phyloP scores from a whole-genome alignment of 2,329 filamentous ascomycete species.

The Aureobasidium sp. region DNA sequence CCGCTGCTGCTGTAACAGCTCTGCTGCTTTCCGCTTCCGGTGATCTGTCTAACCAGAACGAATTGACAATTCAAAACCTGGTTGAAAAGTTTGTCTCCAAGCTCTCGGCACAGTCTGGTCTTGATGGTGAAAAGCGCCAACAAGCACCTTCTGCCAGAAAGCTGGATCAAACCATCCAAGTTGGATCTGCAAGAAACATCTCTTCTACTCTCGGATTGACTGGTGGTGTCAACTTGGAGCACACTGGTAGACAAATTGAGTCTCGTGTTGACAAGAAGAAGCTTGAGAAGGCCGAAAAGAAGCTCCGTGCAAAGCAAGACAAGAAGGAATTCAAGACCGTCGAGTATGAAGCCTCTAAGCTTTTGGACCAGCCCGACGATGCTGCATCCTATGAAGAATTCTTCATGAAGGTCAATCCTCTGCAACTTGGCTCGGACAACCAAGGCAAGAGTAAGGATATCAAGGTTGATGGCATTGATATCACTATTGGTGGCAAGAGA shows the following conservation, averaged over 20 bases:
- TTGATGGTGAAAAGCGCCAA: constrained; percentile 58
- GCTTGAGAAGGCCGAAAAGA: constrained; percentile 94
- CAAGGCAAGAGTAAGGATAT: constrained; percentile 89
- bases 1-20: constrained; percentile 76
- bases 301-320: constrained; percentile 96
- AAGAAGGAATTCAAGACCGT: constrained; percentile 98
- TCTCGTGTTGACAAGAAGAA: constrained; percentile 98
- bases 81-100: constrained; percentile 85
- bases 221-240: constrained; percentile 82
- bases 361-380: constrained; percentile 75
- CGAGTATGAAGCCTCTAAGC: constrained; percentile 88
- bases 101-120: constrained; percentile 66
- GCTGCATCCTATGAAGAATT: constrained; percentile 97
- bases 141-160: constrained; percentile 72
- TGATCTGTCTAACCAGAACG: constrained; percentile 62
- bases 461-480: constrained; percentile 93
- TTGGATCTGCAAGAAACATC: constrained; percentile 89
- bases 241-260: constrained; percentile 88
- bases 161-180: constrained; percentile 90
- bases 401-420: constrained; percentile 98
- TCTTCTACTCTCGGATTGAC: constrained; percentile 89
- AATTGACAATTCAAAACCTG: constrained; percentile 71
- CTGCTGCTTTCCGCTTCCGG: constrained; percentile 91
- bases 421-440: constrained; percentile 71
- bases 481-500: constrained; percentile 80